These are phyloP conservation scores for Phialemonium atrogriseum DNA, from an alignment of 2,329 filamentous ascomycete species.

Conservation along the genomic window DNA sequence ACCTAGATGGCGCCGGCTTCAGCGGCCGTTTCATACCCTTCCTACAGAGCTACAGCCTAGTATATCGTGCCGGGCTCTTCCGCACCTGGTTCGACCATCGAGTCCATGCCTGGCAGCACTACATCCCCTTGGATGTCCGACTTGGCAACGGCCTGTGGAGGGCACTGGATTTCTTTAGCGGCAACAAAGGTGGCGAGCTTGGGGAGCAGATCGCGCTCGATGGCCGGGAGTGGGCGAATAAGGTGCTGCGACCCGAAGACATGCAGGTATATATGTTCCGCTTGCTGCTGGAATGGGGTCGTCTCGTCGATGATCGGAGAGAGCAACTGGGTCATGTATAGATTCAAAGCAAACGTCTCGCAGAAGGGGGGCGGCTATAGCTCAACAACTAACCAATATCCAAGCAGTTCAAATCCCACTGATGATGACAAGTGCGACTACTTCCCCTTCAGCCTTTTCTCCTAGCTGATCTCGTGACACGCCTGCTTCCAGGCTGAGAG, in stretches of 20 bases:
- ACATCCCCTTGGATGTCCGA: conserved; percentile 49
- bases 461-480: no score
- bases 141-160: conserved; percentile 16
- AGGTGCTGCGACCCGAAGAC: conserved; percentile 45
- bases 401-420: no score
- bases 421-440: no score
- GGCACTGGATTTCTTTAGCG: conserved; percentile 19
- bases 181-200: conserved; percentile 14
- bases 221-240: conserved; percentile 46
- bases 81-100: conserved; percentile 58
- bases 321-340: conserved; percentile 27
- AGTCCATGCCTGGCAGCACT: conserved; percentile 54
- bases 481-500: no score
- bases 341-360: no score
- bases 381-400: no score
- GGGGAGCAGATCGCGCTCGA: conserved; percentile 43
- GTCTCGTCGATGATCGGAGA: conserved; percentile 29
- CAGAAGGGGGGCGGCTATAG: no score
- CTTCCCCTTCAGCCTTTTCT: no score
- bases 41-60: conserved; percentile 40
- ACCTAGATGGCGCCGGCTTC: conserved; percentile 49
- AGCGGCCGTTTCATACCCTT: conserved; percentile 42
- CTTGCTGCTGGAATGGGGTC: conserved; percentile 40
- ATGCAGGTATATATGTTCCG: conserved; percentile 52
- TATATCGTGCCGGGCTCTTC: conserved; percentile 53